Conservation (phyloP, 23 red algal species). For the Gracilariopsis chorda region DNA sequence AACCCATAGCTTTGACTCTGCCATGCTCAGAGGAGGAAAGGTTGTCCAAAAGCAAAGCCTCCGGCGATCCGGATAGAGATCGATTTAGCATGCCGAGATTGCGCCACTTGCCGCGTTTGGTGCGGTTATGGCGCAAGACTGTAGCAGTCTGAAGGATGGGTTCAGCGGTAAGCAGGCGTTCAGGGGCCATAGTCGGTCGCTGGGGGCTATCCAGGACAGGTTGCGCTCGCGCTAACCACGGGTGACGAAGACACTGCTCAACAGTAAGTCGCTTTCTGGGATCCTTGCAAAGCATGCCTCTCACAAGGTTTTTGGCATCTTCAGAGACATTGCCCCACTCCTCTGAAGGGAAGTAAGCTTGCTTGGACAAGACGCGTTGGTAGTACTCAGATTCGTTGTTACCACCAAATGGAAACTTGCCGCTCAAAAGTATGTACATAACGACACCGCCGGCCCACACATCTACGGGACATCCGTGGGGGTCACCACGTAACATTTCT, state of each 20-base stretch:
- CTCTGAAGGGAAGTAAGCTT: slow-evolving; percentile 74
- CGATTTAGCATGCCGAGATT: slow-evolving; percentile 48
- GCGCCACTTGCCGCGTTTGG: slow-evolving; percentile 45
- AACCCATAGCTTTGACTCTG: not conserved
- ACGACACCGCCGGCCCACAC: slow-evolving; percentile 79
- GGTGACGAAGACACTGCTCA: slow-evolving; percentile 70
- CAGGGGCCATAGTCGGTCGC: not conserved
- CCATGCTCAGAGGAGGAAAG: not conserved
- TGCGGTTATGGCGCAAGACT: slow-evolving; percentile 7
- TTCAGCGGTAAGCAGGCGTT: not conserved
- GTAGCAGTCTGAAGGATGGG: not conserved
- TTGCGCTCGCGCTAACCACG: slow-evolving; percentile 51
- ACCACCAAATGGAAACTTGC: slow-evolving; percentile 76
- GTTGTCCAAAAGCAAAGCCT: not conserved
- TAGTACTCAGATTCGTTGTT: slow-evolving; percentile 78
- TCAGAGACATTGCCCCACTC: slow-evolving; percentile 77
- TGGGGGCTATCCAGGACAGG: not conserved
- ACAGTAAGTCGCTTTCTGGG: slow-evolving; percentile 72
- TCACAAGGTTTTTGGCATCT: slow-evolving; percentile 67
- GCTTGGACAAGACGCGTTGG: slow-evolving; percentile 48
- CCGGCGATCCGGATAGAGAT: slow-evolving; percentile 2
- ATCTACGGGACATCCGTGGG: slow-evolving; percentile 75
- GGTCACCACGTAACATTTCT: slow-evolving; percentile 67
- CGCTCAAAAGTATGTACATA: slow-evolving; percentile 54
- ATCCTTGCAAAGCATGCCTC: slow-evolving; percentile 79